phyloP scores from a whole-genome alignment of 2,329 filamentous ascomycete species.

The Cryphonectria japonica region DNA sequence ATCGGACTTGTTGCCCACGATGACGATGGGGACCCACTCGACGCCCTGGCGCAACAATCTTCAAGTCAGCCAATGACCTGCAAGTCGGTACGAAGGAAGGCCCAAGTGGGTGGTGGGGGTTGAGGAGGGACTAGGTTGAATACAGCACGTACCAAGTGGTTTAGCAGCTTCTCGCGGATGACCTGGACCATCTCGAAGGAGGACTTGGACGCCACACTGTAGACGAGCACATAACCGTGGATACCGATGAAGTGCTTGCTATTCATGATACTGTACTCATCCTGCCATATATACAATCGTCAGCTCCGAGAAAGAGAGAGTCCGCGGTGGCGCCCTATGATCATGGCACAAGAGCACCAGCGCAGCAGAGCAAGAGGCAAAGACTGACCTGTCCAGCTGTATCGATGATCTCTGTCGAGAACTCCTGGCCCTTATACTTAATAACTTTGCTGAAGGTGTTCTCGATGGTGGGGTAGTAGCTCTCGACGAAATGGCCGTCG shows the following conservation, averaged over 20 bases:
- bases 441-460: slow-evolving; percentile 98
- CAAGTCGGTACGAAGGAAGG: neutral
- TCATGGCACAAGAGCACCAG: neutral
- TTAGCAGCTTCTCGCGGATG: slow-evolving; percentile 95
- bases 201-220: slow-evolving; percentile 91
- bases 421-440: slow-evolving; percentile 90
- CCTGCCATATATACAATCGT: slow-evolving; percentile 52
- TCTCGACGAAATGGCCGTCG: slow-evolving; percentile 97
- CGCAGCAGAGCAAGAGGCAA: neutral
- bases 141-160: slow-evolving; percentile 71
- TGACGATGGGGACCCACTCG: slow-evolving; percentile 88
- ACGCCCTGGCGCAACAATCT: slow-evolving; percentile 66
- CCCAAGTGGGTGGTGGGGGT: neutral
- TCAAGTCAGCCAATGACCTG: neutral
- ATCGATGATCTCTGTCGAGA: slow-evolving; percentile 95
- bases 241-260: slow-evolving; percentile 99
- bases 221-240: slow-evolving; percentile 97
- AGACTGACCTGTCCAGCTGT: slow-evolving; percentile 83
- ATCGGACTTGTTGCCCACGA: slow-evolving; percentile 97
- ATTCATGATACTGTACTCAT: slow-evolving; percentile 98
- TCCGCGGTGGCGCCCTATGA: neutral
- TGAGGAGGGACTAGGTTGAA: neutral
- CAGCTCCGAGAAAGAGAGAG: slow-evolving; percentile 12
- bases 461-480: slow-evolving; percentile 98
- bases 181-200: slow-evolving; percentile 98